Evolutionary conservation across 768 basidiomycete genomes (phyloP).

Genomic region (Cubamyces lactineus): DNA sequence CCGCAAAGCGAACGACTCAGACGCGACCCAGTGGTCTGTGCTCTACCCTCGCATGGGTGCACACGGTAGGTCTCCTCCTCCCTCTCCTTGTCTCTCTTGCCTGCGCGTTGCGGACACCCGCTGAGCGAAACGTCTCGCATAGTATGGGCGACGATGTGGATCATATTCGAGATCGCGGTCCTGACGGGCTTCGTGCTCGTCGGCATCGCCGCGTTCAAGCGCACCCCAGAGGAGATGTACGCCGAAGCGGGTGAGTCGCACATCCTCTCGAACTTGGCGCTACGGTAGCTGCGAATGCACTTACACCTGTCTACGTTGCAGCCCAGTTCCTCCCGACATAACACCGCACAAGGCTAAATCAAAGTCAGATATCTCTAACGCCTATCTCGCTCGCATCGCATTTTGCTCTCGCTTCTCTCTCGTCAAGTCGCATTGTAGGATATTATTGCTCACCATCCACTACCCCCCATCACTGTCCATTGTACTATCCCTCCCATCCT

Average conservation of each 20-base stretch:
- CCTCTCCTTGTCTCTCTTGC: neutral
- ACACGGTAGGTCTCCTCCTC: slow-evolving; percentile 55
- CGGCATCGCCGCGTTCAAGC: slow-evolving; percentile 84
- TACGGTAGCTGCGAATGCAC: neutral
- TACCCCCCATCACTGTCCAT: neutral
- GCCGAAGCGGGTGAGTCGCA: slow-evolving; percentile 67
- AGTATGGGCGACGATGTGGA: slow-evolving; percentile 91
- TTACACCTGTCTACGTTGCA: slow-evolving; percentile 28
- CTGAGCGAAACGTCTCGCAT: neutral
- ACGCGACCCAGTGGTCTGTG: slow-evolving; percentile 85
- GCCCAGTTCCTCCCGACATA: slow-evolving; percentile 67
- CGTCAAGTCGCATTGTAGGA: neutral
- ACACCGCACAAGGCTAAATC: slow-evolving; percentile 18
- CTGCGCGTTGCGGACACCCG: neutral
- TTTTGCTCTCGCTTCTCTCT: neutral
- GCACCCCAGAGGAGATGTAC: slow-evolving; percentile 61
- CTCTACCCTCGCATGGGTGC: slow-evolving; percentile 71
- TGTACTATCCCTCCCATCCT: neutral
- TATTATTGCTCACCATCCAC: slow-evolving; percentile 1
- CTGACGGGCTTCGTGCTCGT: slow-evolving; percentile 79
- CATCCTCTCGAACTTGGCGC: neutral
- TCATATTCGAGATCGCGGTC: slow-evolving; percentile 73
- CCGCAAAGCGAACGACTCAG: slow-evolving; percentile 92
- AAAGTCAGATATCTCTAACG: no score
- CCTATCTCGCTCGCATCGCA: neutral